Evolutionary conservation across 768 basidiomycete species (phyloP), one percentile per base, ranked within the genome.

Genomic region (Amanita rubescens): DNA sequence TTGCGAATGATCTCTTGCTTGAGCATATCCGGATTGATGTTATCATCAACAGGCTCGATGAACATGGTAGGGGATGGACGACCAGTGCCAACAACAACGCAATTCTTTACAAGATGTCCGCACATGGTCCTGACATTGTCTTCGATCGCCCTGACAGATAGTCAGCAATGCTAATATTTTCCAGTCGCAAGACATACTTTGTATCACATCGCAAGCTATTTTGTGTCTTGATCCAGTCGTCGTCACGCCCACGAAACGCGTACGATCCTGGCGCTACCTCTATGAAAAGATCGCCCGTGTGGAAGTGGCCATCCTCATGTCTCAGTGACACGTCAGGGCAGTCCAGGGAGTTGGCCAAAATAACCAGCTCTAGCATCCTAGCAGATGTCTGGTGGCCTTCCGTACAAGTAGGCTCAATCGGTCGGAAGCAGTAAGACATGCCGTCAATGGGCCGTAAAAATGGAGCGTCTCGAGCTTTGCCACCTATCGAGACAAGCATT

Each of bases 181-280:
- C 8, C n/a, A 37, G 38, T 11, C 15, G 38, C 22, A 38, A 17
- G 15, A 2, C 46, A 3, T 30, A 55, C 76, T 80, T 82, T 45
- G 88, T 88, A 62, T 90, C 87, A 61, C 87, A 89, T 51, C 87
- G 78, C 57, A 89, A 69, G 62, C 86, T 83, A 62, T 80, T 87
- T 62, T 87, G 83, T 38, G 82, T 82, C 71, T 90, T 90, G 65
- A 90, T 90, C 88, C 87, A 89, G 66, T 90, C 87, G 60, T 90
- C 87, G 56, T 87, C 80, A 39, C 88, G 79, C 25, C 87, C 88
- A 33, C 84, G 79, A 57, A 77, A 86, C 47, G 80, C 63, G 63
- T 84, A 90, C 59, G 67, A 71, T 0, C 84, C 85, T 0, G 79
- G 72, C 2, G 69, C 58, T n/a, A 74, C 71, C 65, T 87, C 81